Conservation (phyloP, 2,329 filamentous ascomycete genomes). For the Aureobasidium sp. region DNA sequence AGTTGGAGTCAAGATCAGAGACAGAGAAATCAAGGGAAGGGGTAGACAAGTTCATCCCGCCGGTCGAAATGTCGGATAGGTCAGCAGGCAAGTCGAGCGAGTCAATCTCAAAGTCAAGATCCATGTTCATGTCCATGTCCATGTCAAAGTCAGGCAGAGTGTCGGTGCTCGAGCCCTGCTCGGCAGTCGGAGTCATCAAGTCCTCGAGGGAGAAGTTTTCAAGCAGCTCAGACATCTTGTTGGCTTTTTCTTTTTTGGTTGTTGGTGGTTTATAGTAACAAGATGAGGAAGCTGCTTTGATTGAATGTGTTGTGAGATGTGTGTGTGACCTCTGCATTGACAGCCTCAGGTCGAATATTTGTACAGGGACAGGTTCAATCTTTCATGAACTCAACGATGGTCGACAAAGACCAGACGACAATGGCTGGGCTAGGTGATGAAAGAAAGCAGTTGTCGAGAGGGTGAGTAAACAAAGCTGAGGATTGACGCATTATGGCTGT, state of each 20-base stretch:
- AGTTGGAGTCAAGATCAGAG: background rate
- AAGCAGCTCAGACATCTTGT: constrained; percentile 6
- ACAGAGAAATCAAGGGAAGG: background rate
- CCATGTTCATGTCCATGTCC: background rate
- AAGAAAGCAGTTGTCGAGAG: background rate
- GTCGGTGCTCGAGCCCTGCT: background rate
- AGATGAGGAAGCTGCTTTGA: background rate
- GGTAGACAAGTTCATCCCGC: background rate
- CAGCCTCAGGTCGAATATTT: too few relatives aligned
- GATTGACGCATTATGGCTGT: background rate
- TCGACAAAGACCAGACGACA: background rate
- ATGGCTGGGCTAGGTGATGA: background rate
- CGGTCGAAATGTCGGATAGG: background rate
- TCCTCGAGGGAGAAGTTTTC: background rate
- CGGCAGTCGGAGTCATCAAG: background rate
- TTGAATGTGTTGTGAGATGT: background rate
- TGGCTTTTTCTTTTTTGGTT: too few relatives aligned
- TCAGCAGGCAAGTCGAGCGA: background rate
- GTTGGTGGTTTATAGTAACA: too few relatives aligned
- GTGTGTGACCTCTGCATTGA: background rate
- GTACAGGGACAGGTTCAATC: background rate
- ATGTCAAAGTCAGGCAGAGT: background rate
- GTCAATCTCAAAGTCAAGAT: background rate
- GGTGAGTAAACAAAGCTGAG: background rate
- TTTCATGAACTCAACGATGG: too few relatives aligned